phyloP scores from a whole-genome alignment of 2,329 filamentous ascomycete genomes.

The Fusarium tuaranense region DNA sequence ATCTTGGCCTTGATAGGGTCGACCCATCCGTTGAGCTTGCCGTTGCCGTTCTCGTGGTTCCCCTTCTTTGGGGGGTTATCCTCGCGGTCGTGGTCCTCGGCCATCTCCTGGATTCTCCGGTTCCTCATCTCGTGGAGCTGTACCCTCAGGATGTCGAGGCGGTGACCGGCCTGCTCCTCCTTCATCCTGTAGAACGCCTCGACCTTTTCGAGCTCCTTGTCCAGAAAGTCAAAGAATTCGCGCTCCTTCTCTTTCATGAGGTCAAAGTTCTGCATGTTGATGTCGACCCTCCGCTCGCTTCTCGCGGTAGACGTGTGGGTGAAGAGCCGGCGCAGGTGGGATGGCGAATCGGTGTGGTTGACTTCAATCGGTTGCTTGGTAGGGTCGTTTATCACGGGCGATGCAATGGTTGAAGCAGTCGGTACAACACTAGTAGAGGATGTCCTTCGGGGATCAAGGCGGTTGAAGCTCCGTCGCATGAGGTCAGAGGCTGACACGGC shows the following conservation, averaged over 20 bases:
- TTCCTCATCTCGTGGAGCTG: conserved; percentile 96
- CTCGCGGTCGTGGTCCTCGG: conserved; percentile 54
- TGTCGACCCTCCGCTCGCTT: conserved; percentile 52
- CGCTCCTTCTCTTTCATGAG: conserved; percentile 78
- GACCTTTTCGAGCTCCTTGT: conserved; percentile 89
- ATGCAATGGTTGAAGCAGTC: conserved; percentile 28
- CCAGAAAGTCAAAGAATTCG: conserved; percentile 90
- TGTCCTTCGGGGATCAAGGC: conserved; percentile 51
- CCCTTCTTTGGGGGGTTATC: conserved; percentile 37
- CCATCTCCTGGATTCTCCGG: conserved; percentile 79
- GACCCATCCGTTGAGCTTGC: conserved; percentile 57
- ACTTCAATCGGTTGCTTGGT: conserved; percentile 36
- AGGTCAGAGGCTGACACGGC: conserved; percentile 24
- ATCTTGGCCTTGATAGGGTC: conserved; percentile 66
- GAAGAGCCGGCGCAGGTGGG: conserved; percentile 51
- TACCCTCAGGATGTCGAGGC: conserved; percentile 77
- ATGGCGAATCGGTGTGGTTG: conserved; percentile 41
- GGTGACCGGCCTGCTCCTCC: conserved; percentile 83
- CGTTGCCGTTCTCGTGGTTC: conserved; percentile 36
- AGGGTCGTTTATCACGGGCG: conserved; percentile 4
- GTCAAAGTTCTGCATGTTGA: conserved; percentile 60
- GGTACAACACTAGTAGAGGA: conserved; percentile 47
- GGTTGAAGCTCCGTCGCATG: conserved; percentile 35
- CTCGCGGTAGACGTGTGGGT: conserved; percentile 45
- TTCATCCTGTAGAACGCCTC: conserved; percentile 90